phyloP scores from a whole-genome alignment of 257 asterid genomes.

The Solanum stenotomum region DNA sequence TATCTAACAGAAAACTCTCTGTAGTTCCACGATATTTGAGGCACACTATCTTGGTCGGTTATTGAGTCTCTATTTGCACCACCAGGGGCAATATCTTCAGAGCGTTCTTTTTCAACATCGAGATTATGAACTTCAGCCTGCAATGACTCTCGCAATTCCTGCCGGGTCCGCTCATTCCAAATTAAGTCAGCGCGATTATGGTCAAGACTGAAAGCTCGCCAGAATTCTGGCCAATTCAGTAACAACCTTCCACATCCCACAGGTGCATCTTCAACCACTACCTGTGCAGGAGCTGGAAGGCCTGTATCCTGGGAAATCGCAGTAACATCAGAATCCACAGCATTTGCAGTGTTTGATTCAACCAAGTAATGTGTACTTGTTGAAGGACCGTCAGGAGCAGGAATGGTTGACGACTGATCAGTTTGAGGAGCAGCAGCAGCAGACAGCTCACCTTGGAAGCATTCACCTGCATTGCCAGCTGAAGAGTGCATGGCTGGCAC shows the following conservation, averaged over 20 bases:
- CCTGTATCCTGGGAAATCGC: conserved; percentile 40
- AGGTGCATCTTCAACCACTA: conserved; percentile 69
- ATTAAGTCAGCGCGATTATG: conserved; percentile 97
- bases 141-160: conserved; percentile 86
- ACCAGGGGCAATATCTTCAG: conserved; percentile 93
- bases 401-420: conserved; percentile 31
- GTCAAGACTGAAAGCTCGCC: conserved; percentile 95
- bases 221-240: conserved; percentile 92
- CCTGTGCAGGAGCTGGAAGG: conserved; percentile 94
- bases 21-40: conserved; percentile 97
- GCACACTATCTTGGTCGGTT: conserved; percentile 49
- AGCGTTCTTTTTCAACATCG: conserved; percentile 92
- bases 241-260: conserved; percentile 97
- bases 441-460: conserved; percentile 24
- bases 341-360: conserved; percentile 36
- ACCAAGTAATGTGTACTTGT: conserved; percentile 23
- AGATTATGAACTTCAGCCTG: conserved; percentile 95
- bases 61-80: conserved; percentile 44
- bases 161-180: conserved; percentile 98
- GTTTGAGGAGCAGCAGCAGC: conserved; percentile 33
- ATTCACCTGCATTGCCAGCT: conserved; percentile 32
- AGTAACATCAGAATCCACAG: conserved; percentile 38
- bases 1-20: conserved; percentile 85
- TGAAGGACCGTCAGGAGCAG: conserved; percentile 34
- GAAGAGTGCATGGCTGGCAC: conserved; percentile 30